These are phyloP conservation scores for Termitomyces sp. DNA, from an alignment of 768 basidiomycete genomes.

Conservation along the genomic window DNA sequence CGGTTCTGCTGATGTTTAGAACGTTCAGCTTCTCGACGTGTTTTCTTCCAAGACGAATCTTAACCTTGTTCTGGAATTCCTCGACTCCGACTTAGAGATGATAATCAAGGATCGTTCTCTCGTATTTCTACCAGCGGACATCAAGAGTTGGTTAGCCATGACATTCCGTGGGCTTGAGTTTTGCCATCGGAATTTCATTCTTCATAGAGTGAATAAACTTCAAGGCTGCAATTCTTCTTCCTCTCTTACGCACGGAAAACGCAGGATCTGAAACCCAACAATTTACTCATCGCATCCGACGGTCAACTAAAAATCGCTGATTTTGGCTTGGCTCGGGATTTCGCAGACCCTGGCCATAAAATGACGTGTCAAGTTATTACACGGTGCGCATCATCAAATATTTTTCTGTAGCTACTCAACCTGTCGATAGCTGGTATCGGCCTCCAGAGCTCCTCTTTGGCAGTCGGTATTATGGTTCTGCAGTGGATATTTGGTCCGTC, in stretches of 20 bases:
- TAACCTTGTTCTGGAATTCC: constrained; percentile 95
- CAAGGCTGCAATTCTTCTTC: neutral
- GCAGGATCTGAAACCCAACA: constrained; percentile 98
- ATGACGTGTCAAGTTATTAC: constrained; percentile 99
- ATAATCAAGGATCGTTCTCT: constrained; percentile 92
- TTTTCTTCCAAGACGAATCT: constrained; percentile 96
- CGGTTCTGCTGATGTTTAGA: neutral
- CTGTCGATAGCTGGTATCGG: constrained; percentile 81
- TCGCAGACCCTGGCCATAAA: constrained; percentile 89
- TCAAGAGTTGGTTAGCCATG: constrained; percentile 99
- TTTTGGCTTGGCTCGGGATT: constrained; percentile 97
- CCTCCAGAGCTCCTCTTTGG: constrained; percentile 95
- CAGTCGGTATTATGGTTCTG: constrained; percentile 83
- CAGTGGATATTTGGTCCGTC: constrained; percentile 96
- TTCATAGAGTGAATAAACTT: constrained; percentile 71
- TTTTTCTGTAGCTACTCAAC: constrained; percentile 1
- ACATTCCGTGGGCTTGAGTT: constrained; percentile 97
- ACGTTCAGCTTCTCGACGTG: constrained; percentile 82
- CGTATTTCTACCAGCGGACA: constrained; percentile 92
- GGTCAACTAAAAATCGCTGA: constrained; percentile 97
- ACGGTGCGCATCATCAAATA: constrained; percentile 46
- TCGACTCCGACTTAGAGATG: constrained; percentile 95
- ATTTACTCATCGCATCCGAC: constrained; percentile 86
- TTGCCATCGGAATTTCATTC: constrained; percentile 90
- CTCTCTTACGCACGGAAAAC: neutral